Evolutionary conservation across 164 flowering plant species (phyloP).

Genomic region (Vitis riparia): DNA sequence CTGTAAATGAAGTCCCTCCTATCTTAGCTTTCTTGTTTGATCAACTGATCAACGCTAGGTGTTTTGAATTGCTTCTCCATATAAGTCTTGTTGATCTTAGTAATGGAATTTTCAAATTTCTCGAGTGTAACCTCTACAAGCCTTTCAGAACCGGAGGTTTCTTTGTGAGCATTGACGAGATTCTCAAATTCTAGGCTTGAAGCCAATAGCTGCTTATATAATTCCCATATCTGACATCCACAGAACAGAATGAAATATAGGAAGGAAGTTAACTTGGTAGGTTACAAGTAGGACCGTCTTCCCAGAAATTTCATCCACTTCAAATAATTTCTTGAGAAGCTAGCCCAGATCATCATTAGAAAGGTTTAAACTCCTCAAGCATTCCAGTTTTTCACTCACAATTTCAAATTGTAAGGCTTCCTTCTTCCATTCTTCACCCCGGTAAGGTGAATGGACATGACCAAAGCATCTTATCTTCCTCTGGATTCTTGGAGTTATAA

Average conservation of each 20-base stretch:
- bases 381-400: too few species aligned
- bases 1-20: too few species aligned
- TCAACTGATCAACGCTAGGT: conserved; percentile 33
- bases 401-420: too few species aligned
- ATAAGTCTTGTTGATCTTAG: conserved; percentile 28
- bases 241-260: conserved; percentile 17
- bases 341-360: background rate
- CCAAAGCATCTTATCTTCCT: too few species aligned
- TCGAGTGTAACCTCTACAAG: conserved; percentile 16
- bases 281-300: conserved; percentile 11
- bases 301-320: too few species aligned
- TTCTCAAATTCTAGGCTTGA: conserved; percentile 41
- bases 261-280: conserved; percentile 33
- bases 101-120: conserved; percentile 10
- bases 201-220: conserved; percentile 25
- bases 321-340: too few species aligned
- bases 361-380: too few species aligned
- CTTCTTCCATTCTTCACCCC: too few species aligned
- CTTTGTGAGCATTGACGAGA: conserved; percentile 46
- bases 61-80: conserved; percentile 20
- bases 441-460: too few species aligned
- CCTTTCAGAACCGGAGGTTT: conserved; percentile 43
- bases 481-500: too few species aligned
- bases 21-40: conserved; percentile 27
- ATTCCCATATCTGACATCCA: conserved; percentile 47